phyloP scores from a whole-genome alignment of 2,329 filamentous ascomycete genomes.

The Dactylellina cionopaga region DNA sequence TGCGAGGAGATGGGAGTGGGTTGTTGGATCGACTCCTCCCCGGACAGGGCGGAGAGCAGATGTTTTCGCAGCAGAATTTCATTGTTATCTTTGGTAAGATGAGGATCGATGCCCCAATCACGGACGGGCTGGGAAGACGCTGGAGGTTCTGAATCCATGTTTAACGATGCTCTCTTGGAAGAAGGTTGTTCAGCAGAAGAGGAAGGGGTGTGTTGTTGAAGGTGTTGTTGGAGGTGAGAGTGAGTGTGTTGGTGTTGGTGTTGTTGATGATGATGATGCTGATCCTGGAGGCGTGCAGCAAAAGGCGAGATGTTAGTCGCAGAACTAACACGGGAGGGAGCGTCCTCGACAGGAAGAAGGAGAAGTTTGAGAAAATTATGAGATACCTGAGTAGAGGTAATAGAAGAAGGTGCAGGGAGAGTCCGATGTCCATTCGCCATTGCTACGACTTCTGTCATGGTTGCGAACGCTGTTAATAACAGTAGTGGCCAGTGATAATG shows the following conservation, averaged over 20 bases:
- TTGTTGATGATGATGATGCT: slow-evolving; percentile 21
- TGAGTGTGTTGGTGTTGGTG: slow-evolving; percentile 4
- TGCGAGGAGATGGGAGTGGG: slow-evolving; percentile 48
- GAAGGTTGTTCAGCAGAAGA: slow-evolving; percentile 48
- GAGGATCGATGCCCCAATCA: slow-evolving; percentile 48
- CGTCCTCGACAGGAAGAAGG: slow-evolving; percentile 53
- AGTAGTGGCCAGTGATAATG: slow-evolving; percentile 1
- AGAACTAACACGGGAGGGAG: slow-evolving; percentile 51
- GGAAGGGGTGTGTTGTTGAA: slow-evolving; percentile 44
- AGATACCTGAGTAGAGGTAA: slow-evolving; percentile 52
- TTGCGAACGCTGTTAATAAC: neutral
- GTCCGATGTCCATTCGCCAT: slow-evolving; percentile 52
- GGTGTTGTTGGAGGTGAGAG: slow-evolving; percentile 15
- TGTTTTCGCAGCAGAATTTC: slow-evolving; percentile 33
- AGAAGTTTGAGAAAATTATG: slow-evolving; percentile 54
- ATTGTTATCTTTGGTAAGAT: slow-evolving; percentile 41
- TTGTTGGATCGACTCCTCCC: slow-evolving; percentile 44
- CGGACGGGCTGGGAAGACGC: slow-evolving; percentile 26
- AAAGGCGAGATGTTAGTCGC: slow-evolving; percentile 53
- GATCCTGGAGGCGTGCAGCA: slow-evolving; percentile 50
- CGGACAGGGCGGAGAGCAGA: slow-evolving; percentile 47
- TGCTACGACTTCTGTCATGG: slow-evolving; percentile 52
- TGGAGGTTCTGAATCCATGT: slow-evolving; percentile 31
- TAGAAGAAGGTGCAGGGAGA: slow-evolving; percentile 38
- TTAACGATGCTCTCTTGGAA: slow-evolving; percentile 20